Evolutionary conservation across 2,329 filamentous ascomycete genomes (phyloP).

Genomic region (Penicillium rolfsii): DNA sequence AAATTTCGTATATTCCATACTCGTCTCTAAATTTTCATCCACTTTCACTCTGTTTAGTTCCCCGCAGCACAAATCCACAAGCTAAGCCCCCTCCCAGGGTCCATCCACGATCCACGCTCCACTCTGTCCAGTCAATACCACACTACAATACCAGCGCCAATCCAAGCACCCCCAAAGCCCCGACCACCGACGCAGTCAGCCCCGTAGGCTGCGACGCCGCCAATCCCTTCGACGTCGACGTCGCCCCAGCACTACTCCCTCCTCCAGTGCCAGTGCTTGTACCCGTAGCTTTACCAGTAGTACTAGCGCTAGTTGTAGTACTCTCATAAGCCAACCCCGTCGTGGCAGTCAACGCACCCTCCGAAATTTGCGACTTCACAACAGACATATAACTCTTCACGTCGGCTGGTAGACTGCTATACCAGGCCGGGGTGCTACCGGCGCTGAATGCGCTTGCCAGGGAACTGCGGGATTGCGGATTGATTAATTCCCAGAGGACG

Average conservation of each 20-base stretch:
- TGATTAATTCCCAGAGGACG: constrained; percentile 35
- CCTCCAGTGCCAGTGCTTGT: constrained; percentile 10
- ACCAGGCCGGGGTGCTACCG: constrained; percentile 40
- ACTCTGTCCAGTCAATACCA: not conserved
- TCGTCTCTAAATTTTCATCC: not conserved
- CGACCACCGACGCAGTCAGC: constrained; percentile 24
- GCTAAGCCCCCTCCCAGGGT: not conserved
- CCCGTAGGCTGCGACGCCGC: constrained; percentile 26
- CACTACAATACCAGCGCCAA: constrained; percentile 28
- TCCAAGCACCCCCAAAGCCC: constrained; percentile 30
- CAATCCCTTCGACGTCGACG: constrained; percentile 24
- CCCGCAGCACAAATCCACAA: not conserved
- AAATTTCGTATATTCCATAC: not conserved
- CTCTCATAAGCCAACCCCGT: constrained; percentile 24
- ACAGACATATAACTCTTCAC: constrained; percentile 39
- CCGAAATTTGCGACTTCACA: constrained; percentile 35
- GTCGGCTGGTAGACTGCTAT: constrained; percentile 33
- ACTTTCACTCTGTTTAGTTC: not conserved
- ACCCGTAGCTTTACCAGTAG: constrained; percentile 3
- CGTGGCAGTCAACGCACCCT: constrained; percentile 34
- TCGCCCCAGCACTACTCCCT: constrained; percentile 18
- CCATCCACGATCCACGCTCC: not conserved
- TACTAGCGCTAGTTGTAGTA: constrained; percentile 3
- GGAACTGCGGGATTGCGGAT: constrained; percentile 34
- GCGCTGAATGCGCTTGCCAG: constrained; percentile 38